Evolutionary conservation across 2,329 filamentous ascomycete species (phyloP), one percentile per base, ranked within the genome.

Genomic region (Lasiodiplodia sp.): DNA sequence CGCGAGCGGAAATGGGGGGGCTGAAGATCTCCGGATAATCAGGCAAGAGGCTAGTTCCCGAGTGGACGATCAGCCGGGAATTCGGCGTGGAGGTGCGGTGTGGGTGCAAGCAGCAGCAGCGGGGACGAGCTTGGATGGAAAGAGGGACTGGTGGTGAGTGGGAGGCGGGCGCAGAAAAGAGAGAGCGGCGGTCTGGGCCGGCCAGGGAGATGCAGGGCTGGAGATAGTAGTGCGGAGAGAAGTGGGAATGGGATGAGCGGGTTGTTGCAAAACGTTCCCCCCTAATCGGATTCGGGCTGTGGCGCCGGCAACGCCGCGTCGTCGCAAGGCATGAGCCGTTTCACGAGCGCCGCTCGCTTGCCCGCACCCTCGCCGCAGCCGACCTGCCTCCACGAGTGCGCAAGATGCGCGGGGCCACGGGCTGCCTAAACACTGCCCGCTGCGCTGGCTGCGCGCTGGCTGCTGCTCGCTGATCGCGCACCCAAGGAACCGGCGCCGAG

Each of bases 111-210:
- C 28, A 28, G 60, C 60, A 64, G 60, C 47, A 64, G 60, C n/a
- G 2, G 60, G 60, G 60, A 23, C 60, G 60, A 64, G 60, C 60
- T 64, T 38, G 47, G 60, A 7, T 49, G 28, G 37, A 64, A 64
- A 38, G 60, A 64, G 31, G 60, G 60, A 64, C 60, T 64, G 60
- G 60, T 52, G 47, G 60, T 64, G 60, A 64, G 60, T 49, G 60
- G 60, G 60, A 64, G 47, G 60, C 47, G 60, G 60, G 60, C 47
- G 44, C 51, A 31, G 58, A 37, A 64, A 64, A 64, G 60, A 44
- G 60, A 64, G 40, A 31, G 44, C 34, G 60, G 60, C 51, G 60
- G 60, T 64, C 60, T 64, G 60, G 60, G 60, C 60, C 60, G 28
- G 60, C 60, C 60, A 64, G 47, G 58, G 28, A 63, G 56, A 63